A percentile compares a stretch with the other conserved stretches of the same genome.
These are phyloP conservation scores for Berkeleyomyces rouxiae DNA, from an alignment of 2,329 filamentous ascomycete species.

Conservation along the genomic window DNA sequence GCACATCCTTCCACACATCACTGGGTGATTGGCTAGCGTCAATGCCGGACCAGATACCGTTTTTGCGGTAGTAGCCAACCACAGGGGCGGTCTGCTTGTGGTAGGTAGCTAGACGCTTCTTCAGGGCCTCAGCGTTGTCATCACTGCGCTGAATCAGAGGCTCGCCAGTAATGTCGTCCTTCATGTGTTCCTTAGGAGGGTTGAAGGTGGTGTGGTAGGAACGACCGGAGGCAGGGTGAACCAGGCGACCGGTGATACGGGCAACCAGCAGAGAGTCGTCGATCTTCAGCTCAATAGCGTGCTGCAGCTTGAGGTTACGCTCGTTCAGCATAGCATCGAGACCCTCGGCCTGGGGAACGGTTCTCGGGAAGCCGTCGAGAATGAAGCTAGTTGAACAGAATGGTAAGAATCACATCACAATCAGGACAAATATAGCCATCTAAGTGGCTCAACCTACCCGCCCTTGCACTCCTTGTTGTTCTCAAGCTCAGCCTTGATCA, in stretches of 20 bases:
- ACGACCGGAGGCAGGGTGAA: conserved; percentile 90
- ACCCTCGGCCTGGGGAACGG: conserved; percentile 84
- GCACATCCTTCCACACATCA: conserved; percentile 85
- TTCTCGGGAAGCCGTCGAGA: conserved; percentile 94
- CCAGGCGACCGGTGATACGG: conserved; percentile 86
- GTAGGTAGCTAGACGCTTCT: conserved; percentile 88
- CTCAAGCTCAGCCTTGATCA: conserved; percentile 96
- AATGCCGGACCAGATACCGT: conserved; percentile 88
- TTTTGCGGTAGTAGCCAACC: conserved; percentile 91
- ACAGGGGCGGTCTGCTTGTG: conserved; percentile 88
- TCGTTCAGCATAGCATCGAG: conserved; percentile 78
- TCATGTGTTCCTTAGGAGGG: conserved; percentile 87
- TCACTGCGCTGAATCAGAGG: conserved; percentile 90
- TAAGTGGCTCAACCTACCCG: conserved; percentile 46
- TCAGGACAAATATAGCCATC: not conserved
- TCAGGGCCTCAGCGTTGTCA: conserved; percentile 89
- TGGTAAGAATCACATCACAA: not conserved
- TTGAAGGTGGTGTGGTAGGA: conserved; percentile 99
- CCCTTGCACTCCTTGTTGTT: conserved; percentile 91
- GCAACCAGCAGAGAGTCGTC: conserved; percentile 86
- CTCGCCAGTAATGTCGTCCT: conserved; percentile 91
- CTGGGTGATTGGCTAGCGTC: conserved; percentile 93
- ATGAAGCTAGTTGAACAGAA: conserved; percentile 55
- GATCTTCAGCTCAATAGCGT: conserved; percentile 92
- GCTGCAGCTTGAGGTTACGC: conserved; percentile 72